Evolutionary conservation across 495 filamentous ascomycete species (phyloP).

Genomic region (Chaetomium cochliodes): DNA sequence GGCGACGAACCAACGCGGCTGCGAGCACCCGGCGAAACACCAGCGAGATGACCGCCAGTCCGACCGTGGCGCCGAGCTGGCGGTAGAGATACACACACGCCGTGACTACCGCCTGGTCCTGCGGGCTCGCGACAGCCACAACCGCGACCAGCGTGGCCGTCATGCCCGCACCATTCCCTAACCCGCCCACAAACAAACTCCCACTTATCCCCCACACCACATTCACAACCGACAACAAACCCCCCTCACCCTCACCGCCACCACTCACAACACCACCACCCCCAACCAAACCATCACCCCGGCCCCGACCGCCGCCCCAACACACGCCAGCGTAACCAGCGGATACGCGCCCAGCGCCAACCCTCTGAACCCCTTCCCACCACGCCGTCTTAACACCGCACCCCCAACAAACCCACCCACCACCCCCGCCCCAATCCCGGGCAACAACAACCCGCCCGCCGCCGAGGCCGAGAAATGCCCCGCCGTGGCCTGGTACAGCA

Average conservation of each 20-base stretch:
- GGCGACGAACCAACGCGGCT: neutral
- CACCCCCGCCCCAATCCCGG: neutral
- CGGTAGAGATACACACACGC: neutral
- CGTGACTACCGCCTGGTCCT: neutral
- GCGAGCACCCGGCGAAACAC: constrained; percentile 3
- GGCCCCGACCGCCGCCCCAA: neutral
- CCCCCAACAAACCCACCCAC: neutral
- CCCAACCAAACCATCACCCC: neutral
- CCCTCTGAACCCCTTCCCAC: neutral
- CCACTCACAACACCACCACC: neutral
- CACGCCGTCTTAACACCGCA: neutral
- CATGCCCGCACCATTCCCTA: neutral
- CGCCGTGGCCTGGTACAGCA: constrained; percentile 4
- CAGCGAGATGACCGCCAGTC: neutral
- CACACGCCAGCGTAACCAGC: neutral
- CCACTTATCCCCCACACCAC: neutral
- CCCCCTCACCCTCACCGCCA: too few species aligned
- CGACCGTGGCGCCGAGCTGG: neutral
- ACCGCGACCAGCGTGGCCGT: neutral
- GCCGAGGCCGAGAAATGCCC: neutral
- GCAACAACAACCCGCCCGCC: neutral
- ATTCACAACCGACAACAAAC: too few species aligned
- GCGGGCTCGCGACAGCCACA: neutral
- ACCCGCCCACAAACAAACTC: neutral
- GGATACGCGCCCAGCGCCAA: neutral